phyloP scores from a whole-genome alignment of 805 yeast genomes.

The Zygoascus ofunaensis region DNA sequence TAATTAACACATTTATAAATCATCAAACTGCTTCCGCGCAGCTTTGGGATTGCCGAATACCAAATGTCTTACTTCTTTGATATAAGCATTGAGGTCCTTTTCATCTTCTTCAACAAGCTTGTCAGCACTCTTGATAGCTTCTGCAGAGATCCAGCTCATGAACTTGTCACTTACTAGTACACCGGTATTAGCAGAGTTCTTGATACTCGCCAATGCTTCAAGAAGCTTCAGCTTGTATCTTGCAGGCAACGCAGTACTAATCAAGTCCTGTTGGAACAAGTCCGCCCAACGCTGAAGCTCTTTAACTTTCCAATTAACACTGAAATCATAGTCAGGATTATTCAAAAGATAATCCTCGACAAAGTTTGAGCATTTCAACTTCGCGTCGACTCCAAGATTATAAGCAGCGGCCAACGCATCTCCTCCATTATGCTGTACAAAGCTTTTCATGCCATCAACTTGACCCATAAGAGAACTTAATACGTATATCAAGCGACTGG shows the following conservation, averaged over 20 bases:
- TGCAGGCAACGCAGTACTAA: neutral
- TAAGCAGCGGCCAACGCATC: slow-evolving; percentile 1
- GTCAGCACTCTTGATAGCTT: slow-evolving; percentile 20
- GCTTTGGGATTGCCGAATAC: slow-evolving; percentile 76
- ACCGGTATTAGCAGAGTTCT: slow-evolving; percentile 19
- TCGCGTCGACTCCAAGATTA: slow-evolving; percentile 1
- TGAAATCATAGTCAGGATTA: neutral
- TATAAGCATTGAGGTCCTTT: slow-evolving; percentile 8
- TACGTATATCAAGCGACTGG: slow-evolving; percentile 20
- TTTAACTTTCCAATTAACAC: neutral
- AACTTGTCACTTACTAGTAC: slow-evolving; percentile 37
- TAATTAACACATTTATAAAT: too few species aligned
- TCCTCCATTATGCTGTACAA: slow-evolving; percentile 5
- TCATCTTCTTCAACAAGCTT: slow-evolving; percentile 1
- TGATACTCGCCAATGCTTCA: slow-evolving; percentile 18
- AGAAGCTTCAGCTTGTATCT: slow-evolving; percentile 4
- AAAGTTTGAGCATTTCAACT: slow-evolving; percentile 5
- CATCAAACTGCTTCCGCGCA: slow-evolving; percentile 41
- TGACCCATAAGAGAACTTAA: slow-evolving; percentile 18
- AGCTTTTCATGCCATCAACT: slow-evolving; percentile 13
- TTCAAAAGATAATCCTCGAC: slow-evolving; percentile 2
- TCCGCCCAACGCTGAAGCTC: slow-evolving; percentile 6
- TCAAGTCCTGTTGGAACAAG: slow-evolving; percentile 8
- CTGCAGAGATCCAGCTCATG: slow-evolving; percentile 53
- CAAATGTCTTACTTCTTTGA: slow-evolving; percentile 44